Base-by-base conservation (phyloP, 108 stramenopile genomes). In the Cyclostephanos tholiformis region DNA sequence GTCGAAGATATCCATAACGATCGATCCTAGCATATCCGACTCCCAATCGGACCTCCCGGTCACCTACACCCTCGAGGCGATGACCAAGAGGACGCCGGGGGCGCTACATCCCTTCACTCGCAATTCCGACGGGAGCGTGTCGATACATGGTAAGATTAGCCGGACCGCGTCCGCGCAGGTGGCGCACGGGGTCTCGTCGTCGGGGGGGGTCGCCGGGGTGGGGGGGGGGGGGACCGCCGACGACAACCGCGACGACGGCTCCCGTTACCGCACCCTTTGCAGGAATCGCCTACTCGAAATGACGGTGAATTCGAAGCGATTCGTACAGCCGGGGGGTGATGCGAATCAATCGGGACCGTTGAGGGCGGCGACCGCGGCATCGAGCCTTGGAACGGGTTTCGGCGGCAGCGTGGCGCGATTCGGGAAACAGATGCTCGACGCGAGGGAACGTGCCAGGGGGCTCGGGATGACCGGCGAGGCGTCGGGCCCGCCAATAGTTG, bases 41-140 rank as follows among this genome's bases (percentile, higher is more conserved):
- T 51, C 76, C 23, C 72, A 79, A 52, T 63, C 79, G 35, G 84
- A 88, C 43, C 65, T 94, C 19, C 94, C 94, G 4, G 78, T 89
- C 7, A 77, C 85, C n/a, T 95, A 95, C 75, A 90, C 88, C 16
- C 72, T 95, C 23, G 85, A 91, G 72, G 91, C 91, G 72, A 88
- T 95, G 88, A 89, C 94, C 25, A 92, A 91, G 52, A 92, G 89
- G 59, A 77, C 90, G 6, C 87, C 91, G 12, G 79, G 72, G 43
- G 76, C 68, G 14, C 46, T 92, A 22, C 90, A 95, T 75, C 94
- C 94, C 6, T 95, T 92, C 61, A 86, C 87, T 0, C 77, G 94
- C 11, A 67, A 83, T 39, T 72, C 82, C 2, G 58, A 82, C 30
- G 90, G 88, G 35, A 87, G 91, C 7, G 80, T 95, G n/a, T 66